These are phyloP conservation scores for Cyphellophora europaea DNA, from an alignment of 2,329 filamentous ascomycete genomes.

Conservation along the genomic window DNA sequence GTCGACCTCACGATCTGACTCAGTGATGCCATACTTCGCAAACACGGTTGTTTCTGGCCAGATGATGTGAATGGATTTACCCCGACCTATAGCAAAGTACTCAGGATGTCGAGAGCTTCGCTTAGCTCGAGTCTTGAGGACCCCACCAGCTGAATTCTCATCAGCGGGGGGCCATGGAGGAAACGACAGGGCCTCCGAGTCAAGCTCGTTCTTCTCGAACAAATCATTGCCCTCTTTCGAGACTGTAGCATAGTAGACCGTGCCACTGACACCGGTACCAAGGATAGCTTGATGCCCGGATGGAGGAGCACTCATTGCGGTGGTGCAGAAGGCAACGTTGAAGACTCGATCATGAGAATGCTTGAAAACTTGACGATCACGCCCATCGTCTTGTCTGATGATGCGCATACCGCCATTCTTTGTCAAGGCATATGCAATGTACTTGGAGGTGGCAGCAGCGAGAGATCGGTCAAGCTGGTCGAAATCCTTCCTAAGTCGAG, in stretches of 20 bases:
- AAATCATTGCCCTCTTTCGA: slow-evolving; percentile 68
- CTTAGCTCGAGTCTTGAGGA: slow-evolving; percentile 90
- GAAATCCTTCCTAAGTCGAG: slow-evolving; percentile 91
- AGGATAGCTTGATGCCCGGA: slow-evolving; percentile 71
- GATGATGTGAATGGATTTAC: slow-evolving; percentile 91
- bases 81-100: slow-evolving; percentile 89
- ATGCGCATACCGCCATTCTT: slow-evolving; percentile 89
- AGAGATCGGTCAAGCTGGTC: slow-evolving; percentile 94
- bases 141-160: slow-evolving; percentile 81
- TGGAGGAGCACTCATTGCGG: slow-evolving; percentile 42
- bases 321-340: slow-evolving; percentile 76
- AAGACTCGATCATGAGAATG: slow-evolving; percentile 90
- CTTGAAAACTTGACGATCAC: slow-evolving; percentile 84
- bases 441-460: slow-evolving; percentile 77
- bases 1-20: slow-evolving; percentile 56
- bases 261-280: slow-evolving; percentile 86
- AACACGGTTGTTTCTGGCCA: slow-evolving; percentile 48
- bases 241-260: slow-evolving; percentile 90
- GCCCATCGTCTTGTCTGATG: slow-evolving; percentile 88
- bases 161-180: slow-evolving; percentile 79
- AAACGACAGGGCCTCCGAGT: slow-evolving; percentile 79
- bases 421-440: slow-evolving; percentile 89
- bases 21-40: slow-evolving; percentile 39
- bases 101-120: slow-evolving; percentile 82
- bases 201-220: slow-evolving; percentile 67